Base-by-base conservation (phyloP, 2,329 filamentous ascomycete genomes). In the Pseudocercospora fijiensis region DNA sequence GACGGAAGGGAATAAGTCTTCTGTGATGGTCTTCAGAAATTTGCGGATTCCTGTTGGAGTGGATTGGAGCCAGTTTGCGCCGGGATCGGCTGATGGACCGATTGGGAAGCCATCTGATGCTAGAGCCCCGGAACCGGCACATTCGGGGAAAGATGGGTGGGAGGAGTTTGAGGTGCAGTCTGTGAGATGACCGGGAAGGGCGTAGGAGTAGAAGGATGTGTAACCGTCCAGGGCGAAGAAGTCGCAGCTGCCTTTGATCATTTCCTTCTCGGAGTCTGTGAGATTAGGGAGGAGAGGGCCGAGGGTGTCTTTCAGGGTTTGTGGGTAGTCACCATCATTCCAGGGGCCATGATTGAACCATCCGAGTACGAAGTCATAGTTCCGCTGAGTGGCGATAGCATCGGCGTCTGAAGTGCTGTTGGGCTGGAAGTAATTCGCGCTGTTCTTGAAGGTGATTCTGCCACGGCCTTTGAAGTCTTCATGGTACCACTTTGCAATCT, bases 341-440 rank as follows among this genome's bases (percentile, higher is more conserved):
- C 78, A 82, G 10, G 80, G 74, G 0, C 80, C 80, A 41, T 81
- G 76, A 2, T 74, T 76, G 65, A 81, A 82, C 67, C 77, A 77
- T 0, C 77, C 81, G 64, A 76, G 72, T 58, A 75, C 72, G 71
- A 78, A 78, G 63, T 78, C 76, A 70, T 72, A 77, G 9, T 72
- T 71, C 8, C 76, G 72, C 51, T 77, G 70, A 1, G 74, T 72
- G 11, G 77, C 77, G 8, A 66, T 41, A 1, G 74, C 76, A 58
- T 78, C 76, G 16, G 60, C 75, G 24, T 68, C 63, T 1, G 74
- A 77, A 27, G 70, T 64, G 2, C 73, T 76, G 61, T 77, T 76
- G 1, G 77, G 76, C 61, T 76, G 73, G 57, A 76, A 76, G 67
- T 78, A 77, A 51, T 73, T 73, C 27, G 75, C 76, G 47, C 63